Conservation (phyloP, 129 eudicot species). For the Sambucus nigra region DNA sequence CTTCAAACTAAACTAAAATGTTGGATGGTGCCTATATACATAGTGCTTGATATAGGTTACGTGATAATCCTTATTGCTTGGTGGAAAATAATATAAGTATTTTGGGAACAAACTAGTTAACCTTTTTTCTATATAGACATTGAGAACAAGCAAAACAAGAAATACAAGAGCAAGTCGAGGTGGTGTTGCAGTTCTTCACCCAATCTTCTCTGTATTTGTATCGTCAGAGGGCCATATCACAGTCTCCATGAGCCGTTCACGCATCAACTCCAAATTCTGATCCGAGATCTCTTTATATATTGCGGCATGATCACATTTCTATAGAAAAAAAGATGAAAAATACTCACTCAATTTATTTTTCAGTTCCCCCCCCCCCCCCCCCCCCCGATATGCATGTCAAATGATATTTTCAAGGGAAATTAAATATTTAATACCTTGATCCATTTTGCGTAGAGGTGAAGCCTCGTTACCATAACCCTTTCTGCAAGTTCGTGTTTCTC, state of each 20-base stretch:
- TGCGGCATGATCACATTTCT: slow-evolving; percentile 81
- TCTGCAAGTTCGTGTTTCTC: slow-evolving; percentile 89
- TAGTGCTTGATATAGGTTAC: slow-evolving; percentile 21
- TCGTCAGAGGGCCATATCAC: slow-evolving; percentile 90
- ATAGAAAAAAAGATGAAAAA: slow-evolving; percentile 8
- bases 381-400: too few species aligned
- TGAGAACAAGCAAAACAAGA: slow-evolving; percentile 17
- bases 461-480: slow-evolving; percentile 94
- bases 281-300: slow-evolving; percentile 76
- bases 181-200: slow-evolving; percentile 11
- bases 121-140: slow-evolving; percentile 17
- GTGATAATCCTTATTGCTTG: slow-evolving; percentile 15
- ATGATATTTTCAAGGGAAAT: not conserved
- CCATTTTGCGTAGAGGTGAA: slow-evolving; percentile 90
- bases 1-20: slow-evolving; percentile 11
- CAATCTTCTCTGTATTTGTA: slow-evolving; percentile 43
- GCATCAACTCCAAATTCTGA: slow-evolving; percentile 89
- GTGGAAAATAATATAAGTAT: slow-evolving; percentile 14
- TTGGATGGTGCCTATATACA: slow-evolving; percentile 16
- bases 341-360: not conserved
- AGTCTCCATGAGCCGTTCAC: slow-evolving; percentile 81
- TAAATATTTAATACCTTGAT: slow-evolving; percentile 40
- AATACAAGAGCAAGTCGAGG: not conserved
- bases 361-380: too few species aligned
- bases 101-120: slow-evolving; percentile 1